Evolutionary conservation across 73 alveolate species (phyloP), one percentile per base, ranked within the genome.

Genomic region (Uronychia binucleata): DNA sequence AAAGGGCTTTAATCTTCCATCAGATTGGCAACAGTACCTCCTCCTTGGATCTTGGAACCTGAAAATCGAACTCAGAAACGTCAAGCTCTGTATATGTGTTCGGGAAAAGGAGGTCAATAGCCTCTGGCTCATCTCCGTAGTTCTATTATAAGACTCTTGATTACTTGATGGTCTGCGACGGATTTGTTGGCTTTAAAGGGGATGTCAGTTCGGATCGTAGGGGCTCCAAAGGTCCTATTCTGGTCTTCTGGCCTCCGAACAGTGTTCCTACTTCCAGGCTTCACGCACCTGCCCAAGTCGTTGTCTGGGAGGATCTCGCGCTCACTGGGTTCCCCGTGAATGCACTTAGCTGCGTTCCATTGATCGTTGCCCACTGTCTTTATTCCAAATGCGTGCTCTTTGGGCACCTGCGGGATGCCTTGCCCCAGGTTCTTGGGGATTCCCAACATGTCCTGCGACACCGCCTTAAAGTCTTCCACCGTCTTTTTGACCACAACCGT

Each of bases 91-190:
- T 83, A 79, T 77, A 93, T 33, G 93, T 91, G 57, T 82, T 87
- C 59, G 98, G 98, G 87, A 82, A 92, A 8, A 94, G 89, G 26
- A 94, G 79, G 59, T 94, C 97, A 58, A 88, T 86, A 25, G 90
- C 98, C 59, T 91, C 95, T 14, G 98, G 97, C 77, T 94, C 98
- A 85, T 94, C 98, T 35, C 98, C 98, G 79, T 94, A 94, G 86
- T 94, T 94, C 34, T 87, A 58, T 11, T 30, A 75, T 75, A 19
- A 77, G 8, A 8, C 14, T 77, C 1, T 19, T 31, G n/a, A 11
- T 46, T 46, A 46, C 67, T 86, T 92, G 83, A 33, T 82, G 87
- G 81, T 94, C 97, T 25, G 96, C 91, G 0, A 94, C 98, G 27
- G 94, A 85, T 58, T 88, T 83, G 28, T 79, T 30, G 60, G 60